Percentiles rank a stretch among this genome's conserved stretches.
phyloP scores from a whole-genome alignment of 345 rosid species.

The Eucalyptus regnans region DNA sequence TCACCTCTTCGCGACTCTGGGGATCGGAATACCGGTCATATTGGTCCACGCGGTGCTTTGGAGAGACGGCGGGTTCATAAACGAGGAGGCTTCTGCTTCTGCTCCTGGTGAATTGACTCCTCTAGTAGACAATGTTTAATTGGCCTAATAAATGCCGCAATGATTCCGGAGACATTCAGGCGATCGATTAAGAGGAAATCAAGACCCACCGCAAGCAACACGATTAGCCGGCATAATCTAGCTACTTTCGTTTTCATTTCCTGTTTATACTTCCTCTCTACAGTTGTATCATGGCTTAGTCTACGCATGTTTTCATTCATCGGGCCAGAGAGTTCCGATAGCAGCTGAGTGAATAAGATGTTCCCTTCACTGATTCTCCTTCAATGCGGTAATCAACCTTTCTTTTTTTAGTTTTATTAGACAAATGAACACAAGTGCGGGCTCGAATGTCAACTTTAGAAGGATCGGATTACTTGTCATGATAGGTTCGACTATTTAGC shows the following conservation, averaged over 20 bases:
- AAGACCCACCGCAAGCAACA: too few relatives aligned
- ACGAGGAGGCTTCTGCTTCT: background rate
- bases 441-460: background rate
- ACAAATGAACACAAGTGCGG: background rate
- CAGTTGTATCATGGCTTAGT: background rate
- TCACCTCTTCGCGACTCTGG: slow-evolving; percentile 3
- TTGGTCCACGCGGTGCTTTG: slow-evolving; percentile 10
- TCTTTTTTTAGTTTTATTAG: background rate
- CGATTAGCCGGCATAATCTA: background rate
- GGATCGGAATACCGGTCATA: background rate
- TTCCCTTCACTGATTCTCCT: background rate
- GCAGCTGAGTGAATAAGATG: background rate
- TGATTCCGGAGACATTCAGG: rapidly evolving
- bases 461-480: background rate
- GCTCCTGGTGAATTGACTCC: background rate
- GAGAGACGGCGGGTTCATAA: background rate
- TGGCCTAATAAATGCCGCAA: too few relatives aligned
- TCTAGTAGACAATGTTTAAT: background rate
- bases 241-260: background rate
- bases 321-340: background rate
- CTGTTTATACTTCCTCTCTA: background rate
- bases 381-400: background rate
- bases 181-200: too few relatives aligned
- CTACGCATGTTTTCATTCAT: background rate
- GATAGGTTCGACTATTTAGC: background rate